Percentiles rank a stretch among this genome's conserved stretches.
Conservation (phyloP, 441 rosid species). For the Biscutella laevigata region DNA sequence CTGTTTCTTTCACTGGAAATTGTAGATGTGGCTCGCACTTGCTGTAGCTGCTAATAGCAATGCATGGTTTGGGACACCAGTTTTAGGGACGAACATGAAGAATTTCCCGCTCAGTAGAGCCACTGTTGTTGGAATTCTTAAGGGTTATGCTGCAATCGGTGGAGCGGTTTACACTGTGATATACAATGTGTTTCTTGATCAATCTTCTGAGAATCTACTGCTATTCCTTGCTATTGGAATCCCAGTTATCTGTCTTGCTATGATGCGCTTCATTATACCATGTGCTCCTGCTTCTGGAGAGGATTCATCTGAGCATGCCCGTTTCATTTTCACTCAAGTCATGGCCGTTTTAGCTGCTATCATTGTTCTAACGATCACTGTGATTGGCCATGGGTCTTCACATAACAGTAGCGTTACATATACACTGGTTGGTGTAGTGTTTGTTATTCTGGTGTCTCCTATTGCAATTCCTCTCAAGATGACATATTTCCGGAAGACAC, state of each 20-base stretch:
- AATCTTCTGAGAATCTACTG: constrained; percentile 44
- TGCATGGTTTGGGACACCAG: constrained; percentile 86
- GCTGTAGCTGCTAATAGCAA: constrained; percentile 62
- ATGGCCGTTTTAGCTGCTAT: constrained; percentile 52
- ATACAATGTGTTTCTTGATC: constrained; percentile 44
- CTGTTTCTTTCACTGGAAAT: not conserved
- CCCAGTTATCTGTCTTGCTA: constrained; percentile 48
- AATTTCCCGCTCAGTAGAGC: constrained; percentile 80
- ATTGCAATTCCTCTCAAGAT: constrained; percentile 79
- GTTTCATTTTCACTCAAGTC: constrained; percentile 59
- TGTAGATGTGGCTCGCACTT: constrained; percentile 69
- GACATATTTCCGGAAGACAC: constrained; percentile 49
- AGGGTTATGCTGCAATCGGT: constrained; percentile 68
- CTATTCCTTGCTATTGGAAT: constrained; percentile 52
- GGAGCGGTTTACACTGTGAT: constrained; percentile 74
- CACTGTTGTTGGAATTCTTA: constrained; percentile 78
- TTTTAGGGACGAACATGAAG: constrained; percentile 86
- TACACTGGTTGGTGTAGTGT: constrained; percentile 39
- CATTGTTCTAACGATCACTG: constrained; percentile 43
- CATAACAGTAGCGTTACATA: constrained; percentile 34
- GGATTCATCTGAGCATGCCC: constrained; percentile 63
- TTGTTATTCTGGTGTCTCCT: constrained; percentile 52
- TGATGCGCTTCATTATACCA: constrained; percentile 63
- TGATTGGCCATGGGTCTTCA: constrained; percentile 31
- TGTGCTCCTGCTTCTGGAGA: constrained; percentile 81